phyloP scores from a whole-genome alignment of 768 basidiomycete genomes.

The Termitomyces sp. region DNA sequence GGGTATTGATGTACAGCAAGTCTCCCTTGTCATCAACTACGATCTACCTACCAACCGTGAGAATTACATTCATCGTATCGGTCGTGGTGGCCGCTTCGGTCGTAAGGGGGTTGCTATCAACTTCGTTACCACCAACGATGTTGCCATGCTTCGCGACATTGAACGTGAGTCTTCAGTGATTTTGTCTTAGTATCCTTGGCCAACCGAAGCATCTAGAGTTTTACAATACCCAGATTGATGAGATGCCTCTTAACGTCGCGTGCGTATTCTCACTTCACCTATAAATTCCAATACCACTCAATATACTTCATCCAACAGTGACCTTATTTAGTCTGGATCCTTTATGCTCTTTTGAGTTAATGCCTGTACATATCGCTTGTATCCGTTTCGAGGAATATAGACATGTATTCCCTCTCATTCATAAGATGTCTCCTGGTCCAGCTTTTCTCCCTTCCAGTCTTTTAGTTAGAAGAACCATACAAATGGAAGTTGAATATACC shows the following conservation, averaged over 20 bases:
- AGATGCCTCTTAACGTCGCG: slow-evolving; percentile 98
- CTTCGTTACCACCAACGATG: slow-evolving; percentile 95
- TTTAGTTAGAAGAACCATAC: background rate
- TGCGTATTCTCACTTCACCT: slow-evolving; percentile 29
- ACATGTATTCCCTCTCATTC: slow-evolving; percentile 1
- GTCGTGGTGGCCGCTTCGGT: slow-evolving; percentile 95
- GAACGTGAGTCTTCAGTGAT: slow-evolving; percentile 61
- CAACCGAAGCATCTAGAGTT: slow-evolving; percentile 47
- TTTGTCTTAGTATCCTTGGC: background rate
- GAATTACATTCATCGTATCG: slow-evolving; percentile 99
- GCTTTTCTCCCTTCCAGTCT: too few species aligned
- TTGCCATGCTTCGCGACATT: slow-evolving; percentile 87
- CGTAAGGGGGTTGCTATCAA: slow-evolving; percentile 98
- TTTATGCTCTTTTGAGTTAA: slow-evolving; percentile 4
- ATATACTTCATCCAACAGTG: slow-evolving; percentile 33
- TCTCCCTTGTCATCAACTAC: slow-evolving; percentile 94
- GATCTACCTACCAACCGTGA: slow-evolving; percentile 92
- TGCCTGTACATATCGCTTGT: slow-evolving; percentile 9
- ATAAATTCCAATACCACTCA: background rate
- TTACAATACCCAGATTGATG: slow-evolving; percentile 96
- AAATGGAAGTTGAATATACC: background rate
- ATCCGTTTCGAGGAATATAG: slow-evolving; percentile 6
- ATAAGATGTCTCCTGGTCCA: background rate
- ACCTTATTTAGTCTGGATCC: slow-evolving; percentile 58
- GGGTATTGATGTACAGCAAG: slow-evolving; percentile 98